Evolutionary conservation across 2,329 filamentous ascomycete species (phyloP), one percentile per base, ranked within the genome.

Genomic region (Lecanicillium sp.): DNA sequence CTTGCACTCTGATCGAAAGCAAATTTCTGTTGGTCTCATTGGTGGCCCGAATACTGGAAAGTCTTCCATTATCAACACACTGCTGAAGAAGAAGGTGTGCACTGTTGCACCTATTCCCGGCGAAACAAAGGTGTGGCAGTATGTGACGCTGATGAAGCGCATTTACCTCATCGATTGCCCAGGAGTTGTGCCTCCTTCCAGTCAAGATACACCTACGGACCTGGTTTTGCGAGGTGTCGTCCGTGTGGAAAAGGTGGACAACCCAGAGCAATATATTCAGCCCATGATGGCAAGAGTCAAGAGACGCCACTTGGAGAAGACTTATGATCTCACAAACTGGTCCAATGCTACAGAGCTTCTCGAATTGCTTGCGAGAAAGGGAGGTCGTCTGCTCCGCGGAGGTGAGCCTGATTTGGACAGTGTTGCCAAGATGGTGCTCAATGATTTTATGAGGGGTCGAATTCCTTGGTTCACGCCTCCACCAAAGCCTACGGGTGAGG

Each of bases 41-140:
- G 71, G 70, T 35, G 60, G 59, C 48, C 92, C 92, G 4, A 98
- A 96, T 52, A 89, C 86, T 1, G 92, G 92, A 51, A 98, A 98
- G 62, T 94, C 85, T 3, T 92, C 85, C 31, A 92, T 98, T 49
- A 96, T 98, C 65, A 98, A 98, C 65, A 95, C 90, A 0, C 68
- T 98, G 3, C 77, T 88, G 33, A 90, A 88, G 60, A 96, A 95
- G 70, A 89, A 92, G 59, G 89, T 95, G 29, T 89, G 89, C 65
- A 92, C 74, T 13, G 87, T 94, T 4, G 92, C 92, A 6, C 92
- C 90, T 5, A 95, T 96, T 45, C 90, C 92, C 6, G 92, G 89
- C 12, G 89, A 95, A 68, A 96, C 90, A 25, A 96, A 95, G 64
- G 85, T 95, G 20, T 96, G 92, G 90, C 90, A 95, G 59, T 95